Conservation (phyloP, 345 rosid species). For the Iberis pinnata region DNA sequence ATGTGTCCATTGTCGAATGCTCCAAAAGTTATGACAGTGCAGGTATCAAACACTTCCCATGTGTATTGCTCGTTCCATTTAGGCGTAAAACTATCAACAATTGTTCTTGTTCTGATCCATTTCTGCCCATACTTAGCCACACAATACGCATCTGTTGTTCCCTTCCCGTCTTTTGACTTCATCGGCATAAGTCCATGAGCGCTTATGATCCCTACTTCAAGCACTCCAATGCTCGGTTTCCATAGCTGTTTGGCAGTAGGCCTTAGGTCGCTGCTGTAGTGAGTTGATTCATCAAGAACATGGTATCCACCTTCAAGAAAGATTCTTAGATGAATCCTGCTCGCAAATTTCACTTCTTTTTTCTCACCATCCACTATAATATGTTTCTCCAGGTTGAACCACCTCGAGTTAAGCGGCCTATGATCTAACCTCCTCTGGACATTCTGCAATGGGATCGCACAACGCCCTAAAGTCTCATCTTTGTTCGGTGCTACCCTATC, state of each 20-base stretch:
- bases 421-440: slow-evolving; percentile 69
- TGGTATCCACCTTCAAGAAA: slow-evolving; percentile 95
- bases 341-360: slow-evolving; percentile 70
- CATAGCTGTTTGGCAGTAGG: slow-evolving; percentile 88
- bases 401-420: slow-evolving; percentile 55
- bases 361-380: slow-evolving; percentile 58
- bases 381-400: slow-evolving; percentile 79
- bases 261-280: slow-evolving; percentile 86
- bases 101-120: slow-evolving; percentile 86
- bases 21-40: slow-evolving; percentile 84
- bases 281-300: slow-evolving; percentile 85
- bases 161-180: slow-evolving; percentile 83
- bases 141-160: slow-evolving; percentile 89
- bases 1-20: slow-evolving; percentile 86
- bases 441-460: slow-evolving; percentile 46
- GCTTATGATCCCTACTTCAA: slow-evolving; percentile 70
- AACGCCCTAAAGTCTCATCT: slow-evolving; percentile 68
- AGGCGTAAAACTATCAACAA: slow-evolving; percentile 80
- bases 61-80: slow-evolving; percentile 98
- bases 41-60: slow-evolving; percentile 92
- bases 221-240: slow-evolving; percentile 76
- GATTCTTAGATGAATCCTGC: slow-evolving; percentile 79
- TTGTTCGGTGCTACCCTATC: slow-evolving; percentile 78
- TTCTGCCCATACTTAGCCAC: slow-evolving; percentile 91
- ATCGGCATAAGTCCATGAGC: slow-evolving; percentile 80